Evolutionary conservation across 2,329 filamentous ascomycete species (phyloP).

Genomic region (Beauveria pseudobassiana): DNA sequence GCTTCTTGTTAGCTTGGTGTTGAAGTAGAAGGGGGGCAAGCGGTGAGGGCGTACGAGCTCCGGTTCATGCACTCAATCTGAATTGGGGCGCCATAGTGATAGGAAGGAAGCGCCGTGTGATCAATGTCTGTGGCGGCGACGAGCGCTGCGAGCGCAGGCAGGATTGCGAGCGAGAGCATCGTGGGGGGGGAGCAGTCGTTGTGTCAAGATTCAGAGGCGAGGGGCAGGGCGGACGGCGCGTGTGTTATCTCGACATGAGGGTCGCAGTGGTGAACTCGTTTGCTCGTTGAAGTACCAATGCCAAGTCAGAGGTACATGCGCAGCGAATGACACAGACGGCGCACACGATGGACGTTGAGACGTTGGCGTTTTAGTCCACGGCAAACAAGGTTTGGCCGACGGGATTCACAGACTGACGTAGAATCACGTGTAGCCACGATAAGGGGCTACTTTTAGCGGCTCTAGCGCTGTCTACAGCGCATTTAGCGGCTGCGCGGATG

Average conservation of each 20-base stretch:
- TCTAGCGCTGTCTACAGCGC: background rate
- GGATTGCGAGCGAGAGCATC: conserved; percentile 10
- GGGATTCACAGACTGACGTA: background rate
- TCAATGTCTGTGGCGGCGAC: conserved; percentile 18
- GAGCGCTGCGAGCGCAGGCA: conserved; percentile 21
- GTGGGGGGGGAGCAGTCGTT: background rate
- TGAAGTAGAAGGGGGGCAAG: background rate
- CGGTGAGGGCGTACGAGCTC: conserved; percentile 51
- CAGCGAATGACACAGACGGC: background rate
- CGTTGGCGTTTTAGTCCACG: background rate
- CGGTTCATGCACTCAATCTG: conserved; percentile 67
- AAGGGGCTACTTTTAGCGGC: background rate
- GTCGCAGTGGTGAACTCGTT: background rate
- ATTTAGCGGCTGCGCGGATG: background rate
- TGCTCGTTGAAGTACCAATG: background rate
- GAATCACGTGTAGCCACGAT: conserved; percentile 5
- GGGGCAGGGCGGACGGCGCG: background rate
- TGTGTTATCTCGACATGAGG: background rate
- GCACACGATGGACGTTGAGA: background rate
- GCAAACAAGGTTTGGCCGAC: background rate
- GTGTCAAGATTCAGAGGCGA: background rate
- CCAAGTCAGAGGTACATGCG: background rate
- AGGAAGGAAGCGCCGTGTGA: conserved; percentile 47
- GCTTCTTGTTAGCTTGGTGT: background rate
- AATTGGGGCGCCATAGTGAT: conserved; percentile 60